These are phyloP conservation scores for Papilionanthe hybrid DNA, from an alignment of 116 monocot species.

Conservation along the genomic window DNA sequence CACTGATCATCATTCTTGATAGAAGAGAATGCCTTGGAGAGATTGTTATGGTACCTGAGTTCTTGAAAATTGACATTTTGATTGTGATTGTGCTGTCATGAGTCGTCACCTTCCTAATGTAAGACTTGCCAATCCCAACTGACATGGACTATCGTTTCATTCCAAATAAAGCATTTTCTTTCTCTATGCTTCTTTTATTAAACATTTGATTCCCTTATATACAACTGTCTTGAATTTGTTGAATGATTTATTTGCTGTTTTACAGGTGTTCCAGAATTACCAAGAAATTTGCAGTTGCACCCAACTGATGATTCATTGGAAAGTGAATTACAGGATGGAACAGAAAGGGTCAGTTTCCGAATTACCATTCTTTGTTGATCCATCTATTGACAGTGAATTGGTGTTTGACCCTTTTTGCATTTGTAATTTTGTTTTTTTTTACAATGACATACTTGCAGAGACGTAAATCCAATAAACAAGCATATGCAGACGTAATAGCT, in stretches of 20 bases:
- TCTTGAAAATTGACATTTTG: background rate
- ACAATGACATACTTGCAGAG: slow-evolving; percentile 25
- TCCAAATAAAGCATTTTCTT: background rate
- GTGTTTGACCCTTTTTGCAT: background rate
- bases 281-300: slow-evolving; percentile 29
- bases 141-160: background rate
- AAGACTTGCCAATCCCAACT: background rate
- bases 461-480: slow-evolving; percentile 84
- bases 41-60: background rate
- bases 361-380: slow-evolving; percentile 1
- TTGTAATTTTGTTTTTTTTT: background rate
- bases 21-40: background rate
- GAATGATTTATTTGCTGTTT: background rate
- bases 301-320: slow-evolving; percentile 11
- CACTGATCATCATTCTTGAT: background rate
- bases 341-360: slow-evolving; percentile 48
- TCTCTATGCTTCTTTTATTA: background rate
- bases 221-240: background rate
- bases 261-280: slow-evolving; percentile 24
- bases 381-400: background rate
- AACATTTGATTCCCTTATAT: background rate
- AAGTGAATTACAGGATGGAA: slow-evolving; percentile 24
- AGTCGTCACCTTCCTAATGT: background rate
- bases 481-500: slow-evolving; percentile 73
- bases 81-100: background rate